phyloP scores from a whole-genome alignment of 1,284 basidiomycete species.

The Polyporus tsugae region DNA sequence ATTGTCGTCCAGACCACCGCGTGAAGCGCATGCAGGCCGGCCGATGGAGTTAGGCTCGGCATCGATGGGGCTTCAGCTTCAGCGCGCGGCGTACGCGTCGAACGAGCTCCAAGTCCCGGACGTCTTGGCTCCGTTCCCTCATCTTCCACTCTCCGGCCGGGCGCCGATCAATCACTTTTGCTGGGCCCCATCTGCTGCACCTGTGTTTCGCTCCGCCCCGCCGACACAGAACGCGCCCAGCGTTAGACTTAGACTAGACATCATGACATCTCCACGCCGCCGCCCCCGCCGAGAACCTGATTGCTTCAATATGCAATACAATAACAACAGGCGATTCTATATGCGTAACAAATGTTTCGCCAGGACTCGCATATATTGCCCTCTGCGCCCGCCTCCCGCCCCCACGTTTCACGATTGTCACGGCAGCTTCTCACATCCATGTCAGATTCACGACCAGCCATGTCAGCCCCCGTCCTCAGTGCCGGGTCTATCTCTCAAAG shows the following conservation, averaged over 20 bases:
- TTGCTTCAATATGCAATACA: constrained; percentile 11
- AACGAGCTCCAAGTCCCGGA: background rate
- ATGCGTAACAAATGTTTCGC: constrained; percentile 16
- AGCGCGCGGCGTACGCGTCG: background rate
- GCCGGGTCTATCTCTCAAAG: constrained; percentile 1
- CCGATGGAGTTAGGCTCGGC: background rate
- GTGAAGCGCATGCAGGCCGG: background rate
- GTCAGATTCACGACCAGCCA: constrained; percentile 22
- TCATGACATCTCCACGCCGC: constrained; percentile 20
- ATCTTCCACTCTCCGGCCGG: constrained; percentile 1
- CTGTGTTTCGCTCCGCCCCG: constrained; percentile 11
- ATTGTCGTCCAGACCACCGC: too few species aligned
- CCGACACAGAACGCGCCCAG: constrained; percentile 14
- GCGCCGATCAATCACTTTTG: constrained; percentile 22
- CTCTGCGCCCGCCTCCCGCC: background rate
- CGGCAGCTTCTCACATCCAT: constrained; percentile 17
- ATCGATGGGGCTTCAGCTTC: background rate
- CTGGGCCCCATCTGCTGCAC: constrained; percentile 10
- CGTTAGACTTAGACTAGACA: constrained; percentile 5
- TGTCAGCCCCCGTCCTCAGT: constrained; percentile 18
- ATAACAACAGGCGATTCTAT: constrained; percentile 6
- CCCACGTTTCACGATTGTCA: constrained; percentile 26
- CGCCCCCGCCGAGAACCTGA: constrained; percentile 18
- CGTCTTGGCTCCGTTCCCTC: background rate
- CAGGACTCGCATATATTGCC: constrained; percentile 20